Conservation (phyloP, 2,329 filamentous ascomycete genomes). For the Allantophomopsis cytisporea region DNA sequence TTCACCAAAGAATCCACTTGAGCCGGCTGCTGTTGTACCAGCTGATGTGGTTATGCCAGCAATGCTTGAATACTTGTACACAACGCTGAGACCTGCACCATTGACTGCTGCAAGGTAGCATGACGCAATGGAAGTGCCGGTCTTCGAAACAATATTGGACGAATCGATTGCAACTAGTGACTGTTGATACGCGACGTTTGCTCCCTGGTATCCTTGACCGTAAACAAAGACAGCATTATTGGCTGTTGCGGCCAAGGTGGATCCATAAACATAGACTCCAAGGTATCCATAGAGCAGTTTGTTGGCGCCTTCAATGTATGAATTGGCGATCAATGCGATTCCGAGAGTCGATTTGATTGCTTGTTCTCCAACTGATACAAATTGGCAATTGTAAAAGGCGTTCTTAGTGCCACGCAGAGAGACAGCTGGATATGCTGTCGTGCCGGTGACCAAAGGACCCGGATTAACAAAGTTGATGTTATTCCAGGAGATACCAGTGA, state of each 20-base stretch:
- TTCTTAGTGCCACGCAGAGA: slow-evolving; percentile 23
- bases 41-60: slow-evolving; percentile 19
- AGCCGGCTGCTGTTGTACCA: no score
- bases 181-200: slow-evolving; percentile 12
- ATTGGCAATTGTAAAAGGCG: slow-evolving; percentile 28
- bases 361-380: slow-evolving; percentile 25
- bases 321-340: slow-evolving; percentile 21
- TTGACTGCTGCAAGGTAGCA: slow-evolving; percentile 29
- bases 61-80: slow-evolving; percentile 23
- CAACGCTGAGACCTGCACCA: slow-evolving; percentile 22
- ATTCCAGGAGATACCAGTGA: slow-evolving; percentile 20
- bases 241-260: slow-evolving; percentile 24
- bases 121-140: slow-evolving; percentile 20
- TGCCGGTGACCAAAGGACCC: slow-evolving; percentile 6
- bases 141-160: slow-evolving; percentile 20
- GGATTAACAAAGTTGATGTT: slow-evolving; percentile 26
- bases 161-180: slow-evolving; percentile 27
- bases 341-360: slow-evolving; percentile 12
- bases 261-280: slow-evolving; percentile 26
- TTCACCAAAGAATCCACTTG: slow-evolving; percentile 19
- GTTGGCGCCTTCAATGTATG: slow-evolving; percentile 27
- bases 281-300: slow-evolving; percentile 26
- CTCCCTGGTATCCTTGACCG: slow-evolving; percentile 18
- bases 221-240: slow-evolving; percentile 22
- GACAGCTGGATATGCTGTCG: slow-evolving; percentile 14